A percentile compares a stretch with the other conserved stretches of the same genome.
Evolutionary conservation across 306 rosid species (phyloP).

Genomic region (Fagus crenata): DNA sequence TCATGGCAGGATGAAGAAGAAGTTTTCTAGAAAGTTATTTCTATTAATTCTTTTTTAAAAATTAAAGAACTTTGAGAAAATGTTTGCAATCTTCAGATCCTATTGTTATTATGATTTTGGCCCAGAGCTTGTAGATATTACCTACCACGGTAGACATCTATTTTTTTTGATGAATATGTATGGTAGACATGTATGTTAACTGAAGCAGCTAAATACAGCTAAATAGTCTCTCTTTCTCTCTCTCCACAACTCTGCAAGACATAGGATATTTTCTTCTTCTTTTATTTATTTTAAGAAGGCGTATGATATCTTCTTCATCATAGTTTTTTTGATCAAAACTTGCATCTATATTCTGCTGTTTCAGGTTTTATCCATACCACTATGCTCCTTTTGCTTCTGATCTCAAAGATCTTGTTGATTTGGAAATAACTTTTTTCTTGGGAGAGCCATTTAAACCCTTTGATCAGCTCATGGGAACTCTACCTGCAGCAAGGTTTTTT

Average conservation of each 20-base stretch:
- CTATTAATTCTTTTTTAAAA: not conserved
- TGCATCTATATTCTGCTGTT: conserved; percentile 30
- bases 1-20: not conserved
- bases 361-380: conserved; percentile 96
- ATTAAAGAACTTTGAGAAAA: not conserved
- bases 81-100: not conserved
- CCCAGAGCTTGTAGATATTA: not conserved
- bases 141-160: too few species aligned
- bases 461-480: conserved; percentile 98
- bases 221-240: not conserved
- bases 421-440: conserved; percentile 84
- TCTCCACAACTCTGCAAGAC: not conserved
- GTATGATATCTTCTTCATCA: not conserved
- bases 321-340: conserved; percentile 15
- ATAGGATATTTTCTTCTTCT: not conserved
- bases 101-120: not conserved
- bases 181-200: not conserved
- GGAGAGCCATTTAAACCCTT: conserved; percentile 95
- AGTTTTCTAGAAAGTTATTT: not conserved
- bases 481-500: conserved; percentile 86
- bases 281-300: not conserved
- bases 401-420: conserved; percentile 68
- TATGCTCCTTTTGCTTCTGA: conserved; percentile 99
- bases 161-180: not conserved
- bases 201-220: not conserved